These are phyloP conservation scores for Paradendryphiella salina DNA, from an alignment of 2,329 filamentous ascomycete genomes.

Conservation along the genomic window DNA sequence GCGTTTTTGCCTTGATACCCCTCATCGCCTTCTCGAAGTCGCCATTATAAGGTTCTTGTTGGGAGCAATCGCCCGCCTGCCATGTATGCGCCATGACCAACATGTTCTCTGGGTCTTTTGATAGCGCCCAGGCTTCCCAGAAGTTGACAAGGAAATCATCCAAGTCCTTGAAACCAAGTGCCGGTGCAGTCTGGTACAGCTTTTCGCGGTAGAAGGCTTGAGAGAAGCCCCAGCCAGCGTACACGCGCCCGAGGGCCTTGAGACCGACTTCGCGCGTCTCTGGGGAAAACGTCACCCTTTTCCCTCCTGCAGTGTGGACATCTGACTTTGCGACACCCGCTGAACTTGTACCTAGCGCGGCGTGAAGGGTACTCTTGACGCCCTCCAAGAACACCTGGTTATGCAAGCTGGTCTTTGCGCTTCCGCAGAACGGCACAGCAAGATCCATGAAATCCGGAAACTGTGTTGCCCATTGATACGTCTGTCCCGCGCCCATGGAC, in stretches of 20 bases:
- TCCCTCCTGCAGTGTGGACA: slow-evolving; percentile 24
- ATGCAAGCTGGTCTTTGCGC: slow-evolving; percentile 65
- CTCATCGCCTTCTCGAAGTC: slow-evolving; percentile 65
- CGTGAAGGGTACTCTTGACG: slow-evolving; percentile 63
- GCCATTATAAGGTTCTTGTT: slow-evolving; percentile 69
- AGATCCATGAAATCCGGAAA: slow-evolving; percentile 69
- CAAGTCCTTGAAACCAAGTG: slow-evolving; percentile 66
- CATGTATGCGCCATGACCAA: slow-evolving; percentile 76
- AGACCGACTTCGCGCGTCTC: slow-evolving; percentile 61
- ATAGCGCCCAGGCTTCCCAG: slow-evolving; percentile 75
- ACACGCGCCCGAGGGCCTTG: slow-evolving; percentile 73
- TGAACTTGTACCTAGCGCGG: slow-evolving; percentile 59
- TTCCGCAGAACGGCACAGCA: slow-evolving; percentile 67
- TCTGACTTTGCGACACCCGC: slow-evolving; percentile 51
- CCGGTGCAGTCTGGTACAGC: slow-evolving; percentile 61
- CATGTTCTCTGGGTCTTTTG: slow-evolving; percentile 76
- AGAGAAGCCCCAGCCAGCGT: slow-evolving; percentile 80
- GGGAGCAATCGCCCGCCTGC: slow-evolving; percentile 72
- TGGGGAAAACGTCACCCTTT: slow-evolving; percentile 52
- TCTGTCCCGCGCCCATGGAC: slow-evolving; percentile 72
- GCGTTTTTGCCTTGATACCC: slow-evolving; percentile 70
- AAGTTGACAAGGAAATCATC: slow-evolving; percentile 75
- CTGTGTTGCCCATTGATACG: slow-evolving; percentile 66
- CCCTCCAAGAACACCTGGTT: slow-evolving; percentile 71
- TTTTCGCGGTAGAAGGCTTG: slow-evolving; percentile 76